Evolutionary conservation across 768 basidiomycete species (phyloP).

Genomic region (Terana coerulea): DNA sequence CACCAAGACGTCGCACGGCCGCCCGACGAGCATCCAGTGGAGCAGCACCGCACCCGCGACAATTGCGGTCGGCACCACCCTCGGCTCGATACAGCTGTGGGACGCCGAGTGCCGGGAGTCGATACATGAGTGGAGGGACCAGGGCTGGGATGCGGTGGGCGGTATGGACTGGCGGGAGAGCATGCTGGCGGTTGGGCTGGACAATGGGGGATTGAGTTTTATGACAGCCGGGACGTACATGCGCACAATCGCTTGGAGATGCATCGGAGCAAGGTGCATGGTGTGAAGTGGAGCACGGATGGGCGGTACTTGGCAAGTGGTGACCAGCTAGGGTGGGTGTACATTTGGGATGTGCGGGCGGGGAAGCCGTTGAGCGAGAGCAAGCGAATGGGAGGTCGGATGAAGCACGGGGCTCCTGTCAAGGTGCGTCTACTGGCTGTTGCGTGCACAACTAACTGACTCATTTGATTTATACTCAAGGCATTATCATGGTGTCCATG

Average conservation of each 20-base stretch:
- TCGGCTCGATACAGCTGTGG: conserved; percentile 52
- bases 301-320: conserved; percentile 38
- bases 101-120: conserved; percentile 36
- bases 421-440: conserved; percentile 29
- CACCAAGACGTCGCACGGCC: conserved; percentile 28
- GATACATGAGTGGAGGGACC: conserved; percentile 31
- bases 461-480: conserved; percentile 28
- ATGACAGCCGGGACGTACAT: conserved; percentile 32
- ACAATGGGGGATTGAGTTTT: conserved; percentile 36
- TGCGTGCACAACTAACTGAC: background rate
- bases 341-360: conserved; percentile 42
- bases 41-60: conserved; percentile 37
- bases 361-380: conserved; percentile 26
- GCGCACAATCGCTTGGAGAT: conserved; percentile 27
- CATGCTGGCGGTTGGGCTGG: conserved; percentile 36
- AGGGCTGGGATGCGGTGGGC: conserved; percentile 32
- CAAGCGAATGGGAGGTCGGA: conserved; percentile 33
- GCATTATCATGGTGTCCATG: conserved; percentile 76
- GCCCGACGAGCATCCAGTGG: conserved; percentile 51
- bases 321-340: conserved; percentile 37
- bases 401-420: conserved; percentile 41
- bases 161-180: conserved; percentile 35
- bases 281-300: conserved; percentile 39
- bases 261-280: conserved; percentile 33
- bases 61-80: conserved; percentile 50